Evolutionary conservation across 345 rosid genomes (phyloP).

Genomic region (Linum usitatissimum): DNA sequence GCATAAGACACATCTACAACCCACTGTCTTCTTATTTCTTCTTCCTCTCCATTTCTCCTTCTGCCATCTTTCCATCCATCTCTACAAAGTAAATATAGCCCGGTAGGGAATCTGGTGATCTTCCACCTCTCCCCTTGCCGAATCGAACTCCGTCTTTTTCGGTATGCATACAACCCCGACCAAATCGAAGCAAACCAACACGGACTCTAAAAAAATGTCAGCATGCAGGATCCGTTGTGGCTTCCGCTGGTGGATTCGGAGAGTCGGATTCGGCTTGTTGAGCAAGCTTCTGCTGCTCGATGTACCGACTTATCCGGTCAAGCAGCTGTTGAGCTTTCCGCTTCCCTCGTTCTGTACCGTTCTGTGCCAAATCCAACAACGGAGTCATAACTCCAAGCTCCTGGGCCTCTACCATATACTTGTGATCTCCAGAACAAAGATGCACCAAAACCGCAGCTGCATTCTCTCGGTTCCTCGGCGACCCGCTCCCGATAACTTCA

Average conservation of each 20-base stretch:
- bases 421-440: constrained; percentile 71
- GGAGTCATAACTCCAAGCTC: constrained; percentile 72
- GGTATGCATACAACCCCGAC: not conserved
- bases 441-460: constrained; percentile 83
- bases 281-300: constrained; percentile 64
- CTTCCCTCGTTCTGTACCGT: constrained; percentile 89
- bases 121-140: constrained; percentile 34
- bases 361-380: constrained; percentile 62
- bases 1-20: constrained; percentile 8
- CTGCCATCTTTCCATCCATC: constrained; percentile 10
- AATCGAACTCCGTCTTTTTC: constrained; percentile 17
- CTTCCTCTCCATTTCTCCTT: constrained; percentile 7
- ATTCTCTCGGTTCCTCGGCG: constrained; percentile 68
- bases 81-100: constrained; percentile 30
- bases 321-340: constrained; percentile 86
- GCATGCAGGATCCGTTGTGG: constrained; percentile 25
- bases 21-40: constrained; percentile 7
- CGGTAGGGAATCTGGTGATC: constrained; percentile 28
- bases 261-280: constrained; percentile 20
- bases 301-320: constrained; percentile 59
- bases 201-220: constrained; percentile 19
- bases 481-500: constrained; percentile 54
- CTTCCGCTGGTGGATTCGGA: constrained; percentile 21
- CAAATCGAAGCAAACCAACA: constrained; percentile 14
- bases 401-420: constrained; percentile 57